Base-by-base conservation (phyloP, 768 basidiomycete genomes). In the Suillus plorans region DNA sequence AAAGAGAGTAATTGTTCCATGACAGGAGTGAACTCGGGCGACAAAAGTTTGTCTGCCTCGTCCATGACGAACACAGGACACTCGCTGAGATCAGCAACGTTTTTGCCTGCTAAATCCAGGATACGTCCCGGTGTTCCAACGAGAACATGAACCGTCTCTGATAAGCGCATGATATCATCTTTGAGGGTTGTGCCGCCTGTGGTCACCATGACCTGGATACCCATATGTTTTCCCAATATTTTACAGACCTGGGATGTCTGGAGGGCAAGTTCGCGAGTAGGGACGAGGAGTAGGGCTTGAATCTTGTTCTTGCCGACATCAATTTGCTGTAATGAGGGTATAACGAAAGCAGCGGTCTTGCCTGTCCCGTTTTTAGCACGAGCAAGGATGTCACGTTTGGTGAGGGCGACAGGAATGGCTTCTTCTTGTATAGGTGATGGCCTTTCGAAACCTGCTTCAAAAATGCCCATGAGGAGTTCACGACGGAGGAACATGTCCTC, bases 211-310 rank as follows among this genome's bases (percentile, higher is more conserved):
- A 99, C 94, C 79, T 99, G 93, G 39, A 94, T 74, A 61, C 88
- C 89, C 87, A 98, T 91, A 72, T 99, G 97, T 76, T 98, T 97
- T 61, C 95, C 95, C 64, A 99, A 88, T 36, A 84, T 94, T 81
- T 99, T 99, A 82, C 94, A 96, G 59, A 99, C 97, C 82, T 99
- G 97, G n/a, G 93, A 89, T 14, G 97, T 99, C 80, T 99, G 97
- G 56, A 99, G 85, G 9, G 97, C 97, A 44, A 99, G 88, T 81
- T 99, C 97, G 69, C 97, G 92, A n/a, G 97, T 99, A 45, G 97
- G 97, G 55, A 99, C 97, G 68, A 99, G 92, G 66, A 99, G 85
- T 65, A 98, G 86, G 4, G 95, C 95, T 80, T 99, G 97, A 69
- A 99, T 96, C 82, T 97, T 95, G 75, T 83, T 82, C 78, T 86